Evolutionary conservation across 305 asterid species (phyloP), one percentile per base, ranked within the genome.

Genomic region (Fraxinus albicans): DNA sequence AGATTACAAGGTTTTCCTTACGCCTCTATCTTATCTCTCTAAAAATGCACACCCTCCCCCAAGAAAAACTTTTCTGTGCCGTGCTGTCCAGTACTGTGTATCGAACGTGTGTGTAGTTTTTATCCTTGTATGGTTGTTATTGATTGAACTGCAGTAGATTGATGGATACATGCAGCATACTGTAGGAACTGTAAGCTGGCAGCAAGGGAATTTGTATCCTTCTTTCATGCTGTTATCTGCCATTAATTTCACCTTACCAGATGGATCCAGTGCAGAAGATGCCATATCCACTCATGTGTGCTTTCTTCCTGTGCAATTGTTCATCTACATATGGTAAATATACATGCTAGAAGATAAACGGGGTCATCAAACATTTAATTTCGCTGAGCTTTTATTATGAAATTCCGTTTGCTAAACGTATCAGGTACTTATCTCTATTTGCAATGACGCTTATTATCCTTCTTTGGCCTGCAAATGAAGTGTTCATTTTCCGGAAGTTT

Each of bases 111-210:
- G 3, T 17, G 29, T 73, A 73, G 77, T 44, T 83, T 81, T 47
- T 12, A 10, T 76, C 67, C 73, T 31, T 27, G 34, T 31, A 44
- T 65, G 58, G 33, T 82, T 47, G 34, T 63, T 60, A 73, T 76
- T 36, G 23, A 63, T 65, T 74, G 76, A 15, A 4, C 42, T 79
- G 82, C 82, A 33, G 69, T 86, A 90, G 88, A 89, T 85, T 86
- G 73, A 81, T 74, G 55, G 70, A 79, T 83, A 80, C 79, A 35
- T 90, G 91, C 98, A 96, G 99, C 97, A 95, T 75, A 94, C 99
- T 82, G 83, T 96, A 84, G 99, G 99, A 87, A 96, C 98, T 60
- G 86, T 96, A 83, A 96, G 99, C 89, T 96, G 99, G 99, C 99
- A 96, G 89, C 97, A 93, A 87, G 99, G 99, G 36, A 96, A 96